Evolutionary conservation across 331 rosid species (phyloP), one percentile per base, ranked within the genome.

Genomic region (Rosa hybrid): DNA sequence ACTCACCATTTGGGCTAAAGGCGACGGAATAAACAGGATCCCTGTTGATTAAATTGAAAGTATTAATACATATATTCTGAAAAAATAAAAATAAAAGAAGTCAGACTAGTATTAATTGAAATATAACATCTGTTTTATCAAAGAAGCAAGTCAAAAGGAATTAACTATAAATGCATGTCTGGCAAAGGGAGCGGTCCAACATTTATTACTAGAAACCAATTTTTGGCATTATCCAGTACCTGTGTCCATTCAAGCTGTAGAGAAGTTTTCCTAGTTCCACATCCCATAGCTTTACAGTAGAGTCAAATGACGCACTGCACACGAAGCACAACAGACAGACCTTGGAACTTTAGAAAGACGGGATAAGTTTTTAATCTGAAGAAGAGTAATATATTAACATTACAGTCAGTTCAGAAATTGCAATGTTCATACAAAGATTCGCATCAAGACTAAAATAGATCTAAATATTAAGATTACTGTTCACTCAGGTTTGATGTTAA

Each of bases 21-120:
- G 99, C 98, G 77, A 96, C 94, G 12, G 99, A 91, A 86, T 96
- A 96, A 45, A 96, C 99, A 59, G 97, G 94, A 3, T 91, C 97
- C 90, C 98, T 94, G 88, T 72, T 23, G 57, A 70, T 83, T 65
- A 83, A 81, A 78, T 77, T 42, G 76, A 60, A 51, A 44, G 68
- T 10, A 17, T 71, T 78, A 56, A 74, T 77, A 30, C 25, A 45
- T 30, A 30, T 2, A 7, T 46, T 76, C 12, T 70, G 46, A 77
- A 42, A 9, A 8, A 57, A 1, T 56, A 63, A 25, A 12, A 25
- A 25, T 3, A 27, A 7, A 6, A 17, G 1, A 25, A 11, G 9
- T 49, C 11, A 72, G 16, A 72, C 46, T 75, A 21, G 14, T 53
- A 23, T 14, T 18, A 46, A 13, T 18, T 14, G 11, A 59, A 75